Conservation (phyloP, 2,329 filamentous ascomycete genomes). For the Colletotrichum liriopes region DNA sequence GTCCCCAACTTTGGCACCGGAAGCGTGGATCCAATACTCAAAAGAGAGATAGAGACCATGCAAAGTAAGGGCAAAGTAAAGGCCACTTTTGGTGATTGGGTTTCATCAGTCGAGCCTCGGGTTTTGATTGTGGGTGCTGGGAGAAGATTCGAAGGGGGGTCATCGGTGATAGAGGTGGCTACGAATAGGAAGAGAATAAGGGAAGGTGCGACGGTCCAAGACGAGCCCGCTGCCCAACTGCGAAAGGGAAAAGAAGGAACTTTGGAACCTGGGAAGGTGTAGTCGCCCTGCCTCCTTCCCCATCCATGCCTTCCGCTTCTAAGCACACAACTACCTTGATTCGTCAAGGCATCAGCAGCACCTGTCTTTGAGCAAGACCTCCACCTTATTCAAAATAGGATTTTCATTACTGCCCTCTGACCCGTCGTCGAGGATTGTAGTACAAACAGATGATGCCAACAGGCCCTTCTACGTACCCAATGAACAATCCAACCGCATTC, state of each 20-base stretch:
- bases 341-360: neutral
- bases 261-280: neutral
- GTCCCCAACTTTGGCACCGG: neutral
- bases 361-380: neutral
- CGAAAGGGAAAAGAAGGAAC: neutral
- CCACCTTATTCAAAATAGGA: neutral
- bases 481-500: neutral
- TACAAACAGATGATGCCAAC: constrained; percentile 27
- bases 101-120: neutral
- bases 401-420: constrained; percentile 5
- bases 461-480: constrained; percentile 24
- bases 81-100: too few species aligned
- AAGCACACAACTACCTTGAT: neutral
- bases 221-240: neutral
- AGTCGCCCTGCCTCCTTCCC: neutral
- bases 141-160: neutral
- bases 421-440: constrained; percentile 6
- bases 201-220: neutral
- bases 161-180: neutral
- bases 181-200: neutral
- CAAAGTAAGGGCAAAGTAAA: neutral
- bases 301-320: neutral
- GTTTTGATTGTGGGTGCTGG: neutral
- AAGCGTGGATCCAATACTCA: neutral
- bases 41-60: neutral